Evolutionary conservation across 2,329 filamentous ascomycete species (phyloP).

Genomic region (Pezicula neosporulosa): DNA sequence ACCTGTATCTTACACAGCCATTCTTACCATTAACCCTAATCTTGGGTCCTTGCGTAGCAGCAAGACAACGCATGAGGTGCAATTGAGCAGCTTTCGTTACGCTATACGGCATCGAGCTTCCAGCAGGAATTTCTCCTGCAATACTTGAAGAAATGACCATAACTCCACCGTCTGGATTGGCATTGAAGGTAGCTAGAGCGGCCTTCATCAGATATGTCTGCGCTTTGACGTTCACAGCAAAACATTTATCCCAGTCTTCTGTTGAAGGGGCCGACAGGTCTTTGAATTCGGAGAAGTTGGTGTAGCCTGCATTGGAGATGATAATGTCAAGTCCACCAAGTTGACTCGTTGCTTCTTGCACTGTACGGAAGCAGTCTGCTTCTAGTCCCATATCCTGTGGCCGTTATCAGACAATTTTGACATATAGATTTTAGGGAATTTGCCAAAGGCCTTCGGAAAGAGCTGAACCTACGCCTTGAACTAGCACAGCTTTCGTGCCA

Average conservation of each 20-base stretch:
- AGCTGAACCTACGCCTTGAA: conserved; percentile 49
- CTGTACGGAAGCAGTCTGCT: conserved; percentile 47
- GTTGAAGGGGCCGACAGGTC: conserved; percentile 17
- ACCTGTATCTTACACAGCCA: not conserved
- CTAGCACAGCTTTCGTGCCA: conserved; percentile 47
- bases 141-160: conserved; percentile 62
- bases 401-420: not conserved
- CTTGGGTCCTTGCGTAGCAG: conserved; percentile 57
- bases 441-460: not conserved
- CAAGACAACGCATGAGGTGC: conserved; percentile 64
- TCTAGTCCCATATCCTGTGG: conserved; percentile 52
- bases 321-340: conserved; percentile 64
- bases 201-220: conserved; percentile 50
- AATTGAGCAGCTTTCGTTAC: conserved; percentile 44
- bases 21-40: conserved; percentile 50
- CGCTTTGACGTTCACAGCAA: conserved; percentile 58
- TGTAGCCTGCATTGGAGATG: conserved; percentile 54
- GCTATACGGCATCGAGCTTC: conserved; percentile 28
- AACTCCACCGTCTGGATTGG: conserved; percentile 59
- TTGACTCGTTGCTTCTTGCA: conserved; percentile 49
- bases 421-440: not conserved
- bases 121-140: conserved; percentile 39
- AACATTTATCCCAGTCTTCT: conserved; percentile 39
- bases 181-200: conserved; percentile 54
- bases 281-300: conserved; percentile 22